Conservation (phyloP, 139 green algal genomes). For the Coelastrella sp. region DNA sequence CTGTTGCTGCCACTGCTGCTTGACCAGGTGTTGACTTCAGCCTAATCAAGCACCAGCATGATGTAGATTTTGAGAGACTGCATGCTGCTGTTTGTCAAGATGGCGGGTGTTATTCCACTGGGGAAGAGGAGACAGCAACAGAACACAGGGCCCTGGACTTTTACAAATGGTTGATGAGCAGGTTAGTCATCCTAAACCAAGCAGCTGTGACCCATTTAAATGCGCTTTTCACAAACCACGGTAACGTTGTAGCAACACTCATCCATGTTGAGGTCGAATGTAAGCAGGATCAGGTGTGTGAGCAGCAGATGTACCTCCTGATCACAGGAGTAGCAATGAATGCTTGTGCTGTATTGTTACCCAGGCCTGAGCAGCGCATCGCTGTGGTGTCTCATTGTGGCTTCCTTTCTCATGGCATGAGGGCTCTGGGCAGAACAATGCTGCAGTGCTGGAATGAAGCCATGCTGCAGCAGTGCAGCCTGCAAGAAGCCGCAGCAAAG, state of each 20-base stretch:
- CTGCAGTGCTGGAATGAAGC: background rate
- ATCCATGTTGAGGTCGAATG: background rate
- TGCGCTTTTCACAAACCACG: background rate
- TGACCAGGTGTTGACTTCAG: constrained; percentile 28
- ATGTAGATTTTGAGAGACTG: background rate
- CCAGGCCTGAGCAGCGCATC: constrained; percentile 22
- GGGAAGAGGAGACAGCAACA: constrained; percentile 14
- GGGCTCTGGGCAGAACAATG: constrained; percentile 12
- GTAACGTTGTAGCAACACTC: background rate
- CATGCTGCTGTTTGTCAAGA: background rate
- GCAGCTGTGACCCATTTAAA: background rate
- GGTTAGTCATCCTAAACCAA: background rate
- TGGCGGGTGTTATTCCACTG: constrained; percentile 17
- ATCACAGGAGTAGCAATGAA: too few relatives aligned
- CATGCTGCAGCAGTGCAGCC: constrained; percentile 17
- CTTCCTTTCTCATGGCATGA: constrained; percentile 39
- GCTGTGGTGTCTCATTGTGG: constrained; percentile 35
- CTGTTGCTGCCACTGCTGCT: background rate
- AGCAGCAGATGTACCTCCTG: background rate
- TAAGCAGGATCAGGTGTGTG: background rate
- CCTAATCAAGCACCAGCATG: background rate
- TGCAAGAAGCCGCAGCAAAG: constrained; percentile 19
- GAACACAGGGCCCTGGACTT: constrained; percentile 13
- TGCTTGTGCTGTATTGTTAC: background rate
- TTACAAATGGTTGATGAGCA: constrained; percentile 31